Conservation (phyloP, 345 rosid species). For the Rhodamnia argentea region DNA sequence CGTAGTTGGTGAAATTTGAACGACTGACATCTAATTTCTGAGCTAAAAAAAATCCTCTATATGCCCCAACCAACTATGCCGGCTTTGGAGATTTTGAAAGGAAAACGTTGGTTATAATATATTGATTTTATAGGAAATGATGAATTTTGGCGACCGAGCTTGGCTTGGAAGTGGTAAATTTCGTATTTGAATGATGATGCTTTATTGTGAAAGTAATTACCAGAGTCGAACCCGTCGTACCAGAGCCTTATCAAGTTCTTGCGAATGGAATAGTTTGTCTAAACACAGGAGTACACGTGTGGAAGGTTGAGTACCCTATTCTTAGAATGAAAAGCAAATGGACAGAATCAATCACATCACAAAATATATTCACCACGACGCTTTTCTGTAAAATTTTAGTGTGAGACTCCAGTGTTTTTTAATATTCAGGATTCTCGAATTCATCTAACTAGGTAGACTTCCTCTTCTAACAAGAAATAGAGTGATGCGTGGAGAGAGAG, state of each 20-base stretch:
- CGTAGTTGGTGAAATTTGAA: neutral
- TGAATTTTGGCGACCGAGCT: neutral
- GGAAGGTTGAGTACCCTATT: neutral
- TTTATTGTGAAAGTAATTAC: neutral
- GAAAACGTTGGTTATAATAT: neutral
- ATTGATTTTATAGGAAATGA: neutral
- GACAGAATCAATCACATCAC: neutral
- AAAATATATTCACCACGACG: neutral
- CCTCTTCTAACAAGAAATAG: no score
- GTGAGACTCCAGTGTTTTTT: neutral
- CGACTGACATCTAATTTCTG: fast-evolving
- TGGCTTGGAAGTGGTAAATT: no score
- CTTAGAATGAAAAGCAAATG: neutral
- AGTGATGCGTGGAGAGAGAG: no score
- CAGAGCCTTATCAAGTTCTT: neutral
- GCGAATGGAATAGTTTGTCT: neutral
- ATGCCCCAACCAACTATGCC: neutral
- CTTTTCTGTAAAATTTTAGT: neutral
- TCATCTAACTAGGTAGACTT: no score
- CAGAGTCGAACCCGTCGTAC: neutral
- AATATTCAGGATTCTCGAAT: neutral
- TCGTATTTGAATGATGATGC: neutral
- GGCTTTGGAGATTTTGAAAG: neutral
- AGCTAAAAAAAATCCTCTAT: neutral
- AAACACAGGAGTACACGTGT: neutral